phyloP scores from a whole-genome alignment of 768 basidiomycete species.

The Lentinus tigrinus region DNA sequence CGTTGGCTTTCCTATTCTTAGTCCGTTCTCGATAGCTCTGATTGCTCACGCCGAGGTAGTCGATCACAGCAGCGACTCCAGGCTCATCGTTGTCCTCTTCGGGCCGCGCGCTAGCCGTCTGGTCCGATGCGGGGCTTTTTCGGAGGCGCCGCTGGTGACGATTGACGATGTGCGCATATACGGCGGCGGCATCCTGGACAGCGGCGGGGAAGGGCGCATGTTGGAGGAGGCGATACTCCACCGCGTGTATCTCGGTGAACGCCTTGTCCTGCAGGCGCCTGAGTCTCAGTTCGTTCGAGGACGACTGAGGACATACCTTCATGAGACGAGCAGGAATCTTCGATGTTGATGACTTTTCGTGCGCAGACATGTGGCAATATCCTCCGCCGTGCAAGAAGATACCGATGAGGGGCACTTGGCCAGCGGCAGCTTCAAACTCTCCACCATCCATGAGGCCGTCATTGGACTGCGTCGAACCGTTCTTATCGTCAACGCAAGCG shows the following conservation, averaged over 20 bases:
- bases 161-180: slow-evolving; percentile 45
- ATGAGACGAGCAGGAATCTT: slow-evolving; percentile 47
- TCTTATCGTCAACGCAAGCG: background rate
- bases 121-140: background rate
- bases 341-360: slow-evolving; percentile 47
- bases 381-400: slow-evolving; percentile 57
- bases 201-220: slow-evolving; percentile 54
- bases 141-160: slow-evolving; percentile 16
- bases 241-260: slow-evolving; percentile 38
- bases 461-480: background rate
- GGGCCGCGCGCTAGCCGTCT: background rate
- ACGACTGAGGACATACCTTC: slow-evolving; percentile 29
- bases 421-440: slow-evolving; percentile 26
- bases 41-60: slow-evolving; percentile 8
- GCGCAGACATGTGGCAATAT: slow-evolving; percentile 58
- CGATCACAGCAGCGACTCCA: background rate
- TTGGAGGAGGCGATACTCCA: slow-evolving; percentile 53
- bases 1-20: slow-evolving; percentile 10
- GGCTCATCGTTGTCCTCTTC: slow-evolving; percentile 1
- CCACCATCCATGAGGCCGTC: slow-evolving; percentile 13
- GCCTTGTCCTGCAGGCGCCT: slow-evolving; percentile 25
- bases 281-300: background rate
- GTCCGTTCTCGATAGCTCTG: slow-evolving; percentile 1
- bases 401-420: slow-evolving; percentile 38
- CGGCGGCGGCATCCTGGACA: slow-evolving; percentile 51